These are phyloP conservation scores for Carex sylvatica DNA, from an alignment of 202 grass and related monocot genomes.

Conservation along the genomic window DNA sequence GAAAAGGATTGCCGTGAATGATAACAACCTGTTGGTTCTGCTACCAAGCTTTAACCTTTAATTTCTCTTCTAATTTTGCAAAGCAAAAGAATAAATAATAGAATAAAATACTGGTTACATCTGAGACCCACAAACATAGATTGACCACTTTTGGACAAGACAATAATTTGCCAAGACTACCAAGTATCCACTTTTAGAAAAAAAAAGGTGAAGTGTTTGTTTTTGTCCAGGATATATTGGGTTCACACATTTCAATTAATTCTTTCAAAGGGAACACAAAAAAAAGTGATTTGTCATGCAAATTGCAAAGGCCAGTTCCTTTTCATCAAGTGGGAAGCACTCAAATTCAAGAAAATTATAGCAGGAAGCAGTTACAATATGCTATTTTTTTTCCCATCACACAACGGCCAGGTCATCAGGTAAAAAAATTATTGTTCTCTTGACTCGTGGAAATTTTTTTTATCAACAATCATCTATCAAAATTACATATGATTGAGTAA, in stretches of 20 bases:
- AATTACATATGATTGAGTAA: slow-evolving; percentile 27
- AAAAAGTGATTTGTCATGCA: not conserved
- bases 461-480: slow-evolving; percentile 27
- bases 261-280: not conserved
- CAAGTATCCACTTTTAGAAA: no score
- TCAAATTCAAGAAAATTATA: not conserved
- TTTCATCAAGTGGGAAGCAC: not conserved
- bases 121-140: no score
- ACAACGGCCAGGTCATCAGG: not conserved
- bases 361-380: not conserved
- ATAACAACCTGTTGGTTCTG: not conserved
- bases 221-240: no score
- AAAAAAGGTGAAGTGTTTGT: no score
- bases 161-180: no score
- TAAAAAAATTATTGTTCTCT: slow-evolving; percentile 4
- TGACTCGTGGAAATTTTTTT: not conserved
- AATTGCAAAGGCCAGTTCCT: not conserved
- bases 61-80: no score
- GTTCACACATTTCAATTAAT: not conserved
- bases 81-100: no score
- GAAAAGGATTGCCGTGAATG: not conserved
- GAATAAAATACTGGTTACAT: no score
- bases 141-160: no score
- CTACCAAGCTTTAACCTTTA: no score
- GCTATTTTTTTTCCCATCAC: not conserved